A percentile compares a stretch with the other conserved stretches of the same genome.
phyloP scores from a whole-genome alignment of 2,329 filamentous ascomycete species.

The Dactylonectria estremocensis region DNA sequence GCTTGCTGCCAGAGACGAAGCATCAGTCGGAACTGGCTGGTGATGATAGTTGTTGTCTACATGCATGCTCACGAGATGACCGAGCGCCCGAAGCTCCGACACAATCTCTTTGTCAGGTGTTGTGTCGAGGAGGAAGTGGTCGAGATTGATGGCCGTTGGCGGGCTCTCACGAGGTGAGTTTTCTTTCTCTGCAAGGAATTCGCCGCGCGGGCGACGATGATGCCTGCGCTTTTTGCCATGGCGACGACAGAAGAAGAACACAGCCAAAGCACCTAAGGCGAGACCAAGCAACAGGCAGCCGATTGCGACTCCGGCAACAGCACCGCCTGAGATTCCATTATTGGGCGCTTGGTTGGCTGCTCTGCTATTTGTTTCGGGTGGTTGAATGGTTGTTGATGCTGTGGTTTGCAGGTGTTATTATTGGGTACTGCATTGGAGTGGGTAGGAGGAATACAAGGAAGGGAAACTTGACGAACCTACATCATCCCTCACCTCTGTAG shows the following conservation, averaged over 20 bases:
- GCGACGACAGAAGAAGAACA: slow-evolving; percentile 33
- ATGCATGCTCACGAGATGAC: slow-evolving; percentile 57
- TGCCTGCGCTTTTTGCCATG: not conserved
- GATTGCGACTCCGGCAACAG: not conserved
- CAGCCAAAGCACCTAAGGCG: not conserved
- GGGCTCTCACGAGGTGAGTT: not conserved
- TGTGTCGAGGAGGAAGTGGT: slow-evolving; percentile 56
- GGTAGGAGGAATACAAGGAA: too few species aligned
- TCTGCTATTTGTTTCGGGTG: too few species aligned
- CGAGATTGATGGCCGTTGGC: slow-evolving; percentile 45
- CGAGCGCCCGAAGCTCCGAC: slow-evolving; percentile 52
- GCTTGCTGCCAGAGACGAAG: slow-evolving; percentile 38
- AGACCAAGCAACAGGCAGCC: not conserved
- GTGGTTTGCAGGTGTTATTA: too few species aligned
- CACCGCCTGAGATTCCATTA: not conserved
- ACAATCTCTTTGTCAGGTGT: slow-evolving; percentile 55
- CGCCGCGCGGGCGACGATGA: not conserved
- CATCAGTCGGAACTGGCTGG: slow-evolving; percentile 39
- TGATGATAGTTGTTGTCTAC: slow-evolving; percentile 58
- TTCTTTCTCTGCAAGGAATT: not conserved
- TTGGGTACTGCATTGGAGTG: too few species aligned
- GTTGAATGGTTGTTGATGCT: too few species aligned
- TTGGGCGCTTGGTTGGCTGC: too few species aligned
- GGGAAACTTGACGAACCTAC: too few species aligned
- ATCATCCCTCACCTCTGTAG: too few species aligned